A percentile compares a stretch with the other conserved stretches of the same genome.
phyloP scores from a whole-genome alignment of 352 stramenopile species.

The Pythium phragmiticola region DNA sequence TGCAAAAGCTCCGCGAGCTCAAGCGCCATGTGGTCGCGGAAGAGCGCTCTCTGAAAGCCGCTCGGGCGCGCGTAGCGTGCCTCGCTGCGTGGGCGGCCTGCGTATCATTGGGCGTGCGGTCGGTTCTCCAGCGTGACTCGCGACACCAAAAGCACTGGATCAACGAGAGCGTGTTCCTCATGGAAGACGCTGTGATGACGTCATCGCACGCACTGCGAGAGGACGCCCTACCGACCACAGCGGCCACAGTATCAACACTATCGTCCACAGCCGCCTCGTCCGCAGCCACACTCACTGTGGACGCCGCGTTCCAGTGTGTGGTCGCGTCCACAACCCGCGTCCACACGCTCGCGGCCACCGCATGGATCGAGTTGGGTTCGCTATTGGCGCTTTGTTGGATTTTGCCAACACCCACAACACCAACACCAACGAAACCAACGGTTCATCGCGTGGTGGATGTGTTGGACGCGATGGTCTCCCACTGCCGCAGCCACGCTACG shows the following conservation, averaged over 20 bases:
- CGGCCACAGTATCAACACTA: not conserved
- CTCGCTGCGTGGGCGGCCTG: not conserved
- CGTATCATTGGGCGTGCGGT: not conserved
- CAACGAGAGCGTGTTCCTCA: slow-evolving; percentile 3
- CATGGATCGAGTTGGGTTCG: slow-evolving; percentile 28
- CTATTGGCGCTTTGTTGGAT: slow-evolving; percentile 37
- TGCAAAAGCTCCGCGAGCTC: slow-evolving; percentile 13
- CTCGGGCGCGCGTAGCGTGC: not conserved
- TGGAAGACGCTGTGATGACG: slow-evolving; percentile 18
- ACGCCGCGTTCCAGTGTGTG: slow-evolving; percentile 21
- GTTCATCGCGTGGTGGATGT: slow-evolving; percentile 25
- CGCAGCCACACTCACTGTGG: not conserved
- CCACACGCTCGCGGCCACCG: not conserved
- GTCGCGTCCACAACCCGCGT: slow-evolving; percentile 14
- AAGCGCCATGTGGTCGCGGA: slow-evolving; percentile 5
- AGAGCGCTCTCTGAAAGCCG: not conserved
- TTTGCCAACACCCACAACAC: slow-evolving; percentile 18
- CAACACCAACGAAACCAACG: not conserved
- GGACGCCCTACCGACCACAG: no score
- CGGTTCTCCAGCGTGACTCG: slow-evolving; percentile 4
- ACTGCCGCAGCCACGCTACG: slow-evolving; percentile 21
- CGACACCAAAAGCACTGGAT: not conserved
- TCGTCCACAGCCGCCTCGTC: not conserved
- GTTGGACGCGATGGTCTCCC: slow-evolving; percentile 24
- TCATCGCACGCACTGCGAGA: slow-evolving; percentile 10